Evolutionary conservation across 495 filamentous ascomycete species (phyloP), one percentile per base, ranked within the genome.

Genomic region (Platismatia glauca): DNA sequence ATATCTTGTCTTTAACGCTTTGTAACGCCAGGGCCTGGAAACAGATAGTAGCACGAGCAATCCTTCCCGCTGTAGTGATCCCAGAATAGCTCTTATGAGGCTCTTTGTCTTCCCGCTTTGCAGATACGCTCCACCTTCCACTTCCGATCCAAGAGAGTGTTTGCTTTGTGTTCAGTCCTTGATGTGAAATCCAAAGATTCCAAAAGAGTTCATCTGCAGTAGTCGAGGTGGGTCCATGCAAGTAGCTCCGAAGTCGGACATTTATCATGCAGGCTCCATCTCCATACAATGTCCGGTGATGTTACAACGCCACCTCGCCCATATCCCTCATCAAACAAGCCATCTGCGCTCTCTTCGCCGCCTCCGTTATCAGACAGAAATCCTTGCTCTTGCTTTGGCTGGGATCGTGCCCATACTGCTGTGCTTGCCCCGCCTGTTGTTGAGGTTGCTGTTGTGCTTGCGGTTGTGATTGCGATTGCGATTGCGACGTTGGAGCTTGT

Each of bases 311-410:
- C 57, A 86, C 74, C 53, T 83, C 80, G 63, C 88, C 89, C 69
- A 97, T 74, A 74, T 97, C 93, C 60, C 93, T 79, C 82, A 91
- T 87, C 63, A 97, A 71, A 62, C 89, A 82, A 9, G 88, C 88
- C 80, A 96, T 87, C 75, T 95, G 90, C 11, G 93, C 93, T 50
- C 93, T 82, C 71, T 95, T 95, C 57, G 90, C 93, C 4, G 93
- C 93, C 75, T 97, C 93, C n/a, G 92, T 92, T 18, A 97, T 83
- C 29, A 97, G 80, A 58, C 81, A 92, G 71, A 90, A 89, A 73
- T 95, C 88, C 59, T 58, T 35, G 53, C 55, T 46, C 55, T 44
- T 41, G 38, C 39, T 13, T 18, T 39, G 56, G 33, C 48, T 20
- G 43, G 50, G 50, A 22, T 64, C 58, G 15, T 60, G 34, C 57